Evolutionary conservation across 192 early-diverging fungal genomes (phyloP).

Genomic region (Phlyctochytrium planicorne): DNA sequence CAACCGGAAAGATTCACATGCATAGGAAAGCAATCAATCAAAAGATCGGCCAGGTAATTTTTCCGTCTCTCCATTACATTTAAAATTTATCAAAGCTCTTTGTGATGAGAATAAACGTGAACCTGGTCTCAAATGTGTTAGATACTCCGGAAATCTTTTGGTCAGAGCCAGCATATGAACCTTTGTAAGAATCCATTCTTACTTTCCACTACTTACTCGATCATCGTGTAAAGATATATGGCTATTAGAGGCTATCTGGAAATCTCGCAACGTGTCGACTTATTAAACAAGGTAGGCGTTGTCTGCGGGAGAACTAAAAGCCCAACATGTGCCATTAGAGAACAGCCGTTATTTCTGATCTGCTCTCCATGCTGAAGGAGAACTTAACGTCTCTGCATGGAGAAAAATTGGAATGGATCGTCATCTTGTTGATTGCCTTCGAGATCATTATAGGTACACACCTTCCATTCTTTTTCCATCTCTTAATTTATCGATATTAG

Average conservation of each 20-base stretch:
- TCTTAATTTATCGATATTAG: not conserved
- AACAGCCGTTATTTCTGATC: slow-evolving; percentile 81
- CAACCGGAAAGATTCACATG: slow-evolving; percentile 81
- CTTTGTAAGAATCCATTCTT: slow-evolving; percentile 45
- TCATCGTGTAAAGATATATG: slow-evolving; percentile 44
- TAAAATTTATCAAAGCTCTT: slow-evolving; percentile 17
- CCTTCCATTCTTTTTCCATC: not conserved
- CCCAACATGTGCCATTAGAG: no score
- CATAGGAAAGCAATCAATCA: slow-evolving; percentile 81
- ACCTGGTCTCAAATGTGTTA: slow-evolving; percentile 80
- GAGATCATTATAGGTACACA: slow-evolving; percentile 29
- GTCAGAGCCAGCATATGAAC: slow-evolving; percentile 72
- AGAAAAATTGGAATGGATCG: slow-evolving; percentile 97
- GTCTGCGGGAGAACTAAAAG: not conserved
- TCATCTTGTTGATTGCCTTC: slow-evolving; percentile 83
- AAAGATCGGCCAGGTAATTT: slow-evolving; percentile 81
- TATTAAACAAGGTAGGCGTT: slow-evolving; percentile 73
- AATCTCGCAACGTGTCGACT: slow-evolving; percentile 70
- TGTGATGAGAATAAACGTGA: slow-evolving; percentile 75
- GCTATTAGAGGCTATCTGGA: slow-evolving; percentile 79
- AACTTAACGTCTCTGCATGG: slow-evolving; percentile 89
- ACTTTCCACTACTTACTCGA: not conserved
- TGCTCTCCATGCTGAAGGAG: slow-evolving; percentile 95
- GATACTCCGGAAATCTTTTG: slow-evolving; percentile 71
- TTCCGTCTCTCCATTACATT: not conserved